Conservation (phyloP, 2,329 filamentous ascomycete genomes). For the Tolypocladium paradoxum region DNA sequence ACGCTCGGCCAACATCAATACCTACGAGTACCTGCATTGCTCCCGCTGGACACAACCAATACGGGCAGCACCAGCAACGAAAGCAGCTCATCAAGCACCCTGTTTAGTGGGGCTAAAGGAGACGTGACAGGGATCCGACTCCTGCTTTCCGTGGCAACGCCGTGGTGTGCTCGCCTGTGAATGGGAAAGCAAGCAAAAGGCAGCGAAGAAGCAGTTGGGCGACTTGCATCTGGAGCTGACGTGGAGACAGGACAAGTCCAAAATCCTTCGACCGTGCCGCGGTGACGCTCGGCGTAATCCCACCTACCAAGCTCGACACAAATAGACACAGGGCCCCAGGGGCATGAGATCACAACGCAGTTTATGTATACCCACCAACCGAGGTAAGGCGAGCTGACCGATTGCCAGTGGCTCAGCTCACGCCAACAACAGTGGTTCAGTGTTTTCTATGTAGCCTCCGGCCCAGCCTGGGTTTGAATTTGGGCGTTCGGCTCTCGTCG, state of each 20-base stretch:
- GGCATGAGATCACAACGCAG: too few species aligned
- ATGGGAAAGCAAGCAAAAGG: not conserved
- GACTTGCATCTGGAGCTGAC: not conserved
- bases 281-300: not conserved
- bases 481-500: conserved; percentile 3
- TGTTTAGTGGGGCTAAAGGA: not conserved
- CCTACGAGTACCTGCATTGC: not conserved
- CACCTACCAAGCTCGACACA: not conserved
- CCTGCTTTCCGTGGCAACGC: conserved; percentile 5
- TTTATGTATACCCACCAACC: too few species aligned
- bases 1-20: not conserved
- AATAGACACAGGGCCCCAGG: not conserved
- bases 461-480: not conserved
- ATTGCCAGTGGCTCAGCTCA: not conserved
- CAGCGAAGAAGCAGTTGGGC: not conserved
- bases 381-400: conserved; percentile 4
- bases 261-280: not conserved
- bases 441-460: not conserved
- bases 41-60: not conserved
- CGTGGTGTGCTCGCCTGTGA: not conserved
- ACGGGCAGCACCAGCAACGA: not conserved
- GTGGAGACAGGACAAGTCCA: not conserved
- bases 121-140: conserved; percentile 14
- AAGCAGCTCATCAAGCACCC: conserved; percentile 7
- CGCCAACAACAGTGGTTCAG: not conserved